These are phyloP conservation scores for Mortierella claussenii DNA, from an alignment of 192 early-diverging fungal genomes.

Conservation along the genomic window DNA sequence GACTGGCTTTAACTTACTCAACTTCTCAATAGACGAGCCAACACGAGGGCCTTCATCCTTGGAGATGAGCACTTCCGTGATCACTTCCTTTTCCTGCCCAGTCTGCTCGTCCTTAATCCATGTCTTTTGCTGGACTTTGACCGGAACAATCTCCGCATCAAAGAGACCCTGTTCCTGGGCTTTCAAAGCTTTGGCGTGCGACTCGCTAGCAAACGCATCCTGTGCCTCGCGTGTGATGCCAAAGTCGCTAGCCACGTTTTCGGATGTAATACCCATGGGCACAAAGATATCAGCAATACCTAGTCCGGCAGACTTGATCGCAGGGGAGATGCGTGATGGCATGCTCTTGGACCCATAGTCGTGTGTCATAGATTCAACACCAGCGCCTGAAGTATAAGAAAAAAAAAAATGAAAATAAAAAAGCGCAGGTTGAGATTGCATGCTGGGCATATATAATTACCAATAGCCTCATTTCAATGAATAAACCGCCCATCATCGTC, in stretches of 20 bases:
- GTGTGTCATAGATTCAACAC: conserved; percentile 94
- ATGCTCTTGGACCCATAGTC: conserved; percentile 84
- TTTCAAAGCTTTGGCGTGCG: conserved; percentile 79
- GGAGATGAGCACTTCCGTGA: conserved; percentile 64
- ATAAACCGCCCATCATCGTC: too few relatives aligned
- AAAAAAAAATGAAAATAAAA: background rate
- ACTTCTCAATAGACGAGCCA: conserved; percentile 77
- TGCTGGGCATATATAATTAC: too few relatives aligned
- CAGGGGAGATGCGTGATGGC: conserved; percentile 75
- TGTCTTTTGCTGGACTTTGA: conserved; percentile 57
- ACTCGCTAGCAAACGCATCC: conserved; percentile 86
- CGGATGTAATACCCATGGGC: conserved; percentile 93
- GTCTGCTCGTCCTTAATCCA: conserved; percentile 79
- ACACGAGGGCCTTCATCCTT: conserved; percentile 91
- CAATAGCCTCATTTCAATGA: too few relatives aligned
- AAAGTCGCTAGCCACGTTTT: conserved; percentile 93
- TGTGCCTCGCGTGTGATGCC: conserved; percentile 82
- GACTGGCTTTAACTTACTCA: conserved; percentile 86
- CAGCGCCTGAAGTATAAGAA: conserved; percentile 64
- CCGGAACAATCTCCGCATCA: conserved; percentile 88
- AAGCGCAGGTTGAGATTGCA: too few relatives aligned
- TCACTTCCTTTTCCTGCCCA: conserved; percentile 61
- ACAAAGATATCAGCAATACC: conserved; percentile 81
- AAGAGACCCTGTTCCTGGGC: conserved; percentile 91
- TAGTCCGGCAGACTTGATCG: conserved; percentile 68